Base-by-base conservation (phyloP, 2,329 filamentous ascomycete genomes). In the Metarhizium brunneum region DNA sequence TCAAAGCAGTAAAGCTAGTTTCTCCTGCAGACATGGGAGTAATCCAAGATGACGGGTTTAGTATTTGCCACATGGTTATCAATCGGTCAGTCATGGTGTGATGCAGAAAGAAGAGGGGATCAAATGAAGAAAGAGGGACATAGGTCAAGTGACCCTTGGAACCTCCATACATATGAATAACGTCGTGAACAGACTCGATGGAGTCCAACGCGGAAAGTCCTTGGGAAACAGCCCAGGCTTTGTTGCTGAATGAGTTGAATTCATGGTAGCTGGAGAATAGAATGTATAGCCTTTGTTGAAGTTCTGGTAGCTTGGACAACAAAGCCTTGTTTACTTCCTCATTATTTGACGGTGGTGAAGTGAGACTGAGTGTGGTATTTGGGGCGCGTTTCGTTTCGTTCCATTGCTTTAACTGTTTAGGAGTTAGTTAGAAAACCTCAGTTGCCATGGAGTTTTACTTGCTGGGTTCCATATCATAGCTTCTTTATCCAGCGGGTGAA, bases 91-190 rank as follows among this genome's bases (percentile, higher is more conserved):
- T 80, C 69, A 88, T 91, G 59, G 77, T 74, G 63, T 92, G 89
- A 63, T 92, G 88, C 8, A 92, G 71, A 71, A 86, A 88, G 69
- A 92, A 92, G 13, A 89, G 73, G 0, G 89, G 89, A 65, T 95
- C 90, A 65, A 90, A 95, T 0, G 86, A 81, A 2, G 88, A 87
- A 62, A 87, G 86, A 18, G 84, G 82, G 36, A 85, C 82, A 67
- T 82, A 87, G 47, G 79, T 82, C 81, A 88, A 87, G 62, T 90
- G 86, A 2, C 87, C 86, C 40, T 77, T 76, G 57, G 71, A 75
- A 36, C 80, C 87, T 3, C 79, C 75, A 51, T 79, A 74, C 36
- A 78, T 78, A 60, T 87, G 84, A 43, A 87, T 75, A 11, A 77
- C 76, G 64, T 87, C 83, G 61, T 87, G 84, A 4, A 87, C 69